Evolutionary conservation across 352 stramenopile genomes (phyloP), one percentile per base, ranked within the genome.

Genomic region (Globisporangium viniferum): DNA sequence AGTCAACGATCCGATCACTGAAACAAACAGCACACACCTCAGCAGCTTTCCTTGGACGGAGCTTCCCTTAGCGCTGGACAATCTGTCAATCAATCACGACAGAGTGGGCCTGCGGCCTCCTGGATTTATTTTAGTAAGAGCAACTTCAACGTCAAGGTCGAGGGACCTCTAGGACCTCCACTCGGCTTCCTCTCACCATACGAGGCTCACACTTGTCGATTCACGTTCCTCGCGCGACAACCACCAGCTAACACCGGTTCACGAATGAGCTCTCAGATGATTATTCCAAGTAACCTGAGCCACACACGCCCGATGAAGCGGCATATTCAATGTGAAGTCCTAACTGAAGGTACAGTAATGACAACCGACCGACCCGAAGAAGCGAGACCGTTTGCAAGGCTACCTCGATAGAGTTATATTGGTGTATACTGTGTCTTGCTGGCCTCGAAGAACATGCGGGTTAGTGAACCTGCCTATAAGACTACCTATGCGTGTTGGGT

Each of bases 51-150:
- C 49, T 22, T 35, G 49, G 6, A 22, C 49, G 18, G 24, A 27
- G 24, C 49, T 20, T 56, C n/a, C n/a, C n/a, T n/a, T n/a, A n/a
- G n/a, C 22, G 20, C 8, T 31, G 22, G 49, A 14, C 46, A 54
- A 54, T 27, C 20, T 29, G n/a, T n/a, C n/a, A n/a, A n/a, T n/a
- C n/a, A n/a, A 9, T 9, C 35, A 31, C 51, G 3, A 27, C 18
- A 57, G 51, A 57, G 51, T 57, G 51, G 51, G 3, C 33, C 35
- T 39, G 35, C 35, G 7, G 35, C 35, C 35, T 51, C 57, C 57
- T 62, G 35, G 57, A 62, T 62, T 56, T 56, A 56, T 56, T 56
- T 55, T n/a, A 39, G 35, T 29, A 12, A 8, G 49, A 56, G 49
- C 49, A 56, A 33, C 22, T 56, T 56, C 49, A 31, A 33, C n/a